Evolutionary conservation across 78 protist genomes (phyloP).

Genomic region (Dictyostelium firmibasis): DNA sequence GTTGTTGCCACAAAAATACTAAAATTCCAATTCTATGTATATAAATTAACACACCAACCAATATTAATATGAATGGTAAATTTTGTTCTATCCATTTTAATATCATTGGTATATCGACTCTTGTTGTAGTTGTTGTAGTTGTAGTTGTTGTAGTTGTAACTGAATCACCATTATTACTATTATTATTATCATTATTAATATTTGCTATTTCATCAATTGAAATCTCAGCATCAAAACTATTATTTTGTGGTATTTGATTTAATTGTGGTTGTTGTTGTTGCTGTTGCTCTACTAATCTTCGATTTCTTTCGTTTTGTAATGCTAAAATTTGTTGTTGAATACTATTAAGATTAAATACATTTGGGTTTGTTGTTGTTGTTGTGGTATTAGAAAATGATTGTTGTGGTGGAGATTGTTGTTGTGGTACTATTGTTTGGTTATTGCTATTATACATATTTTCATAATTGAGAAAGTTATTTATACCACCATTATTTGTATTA

Average conservation of each 20-base stretch:
- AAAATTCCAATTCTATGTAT: constrained; percentile 49
- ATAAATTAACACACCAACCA: constrained; percentile 49
- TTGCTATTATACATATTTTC: not conserved
- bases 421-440: not conserved
- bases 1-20: constrained; percentile 55
- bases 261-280: not conserved
- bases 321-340: constrained; percentile 16
- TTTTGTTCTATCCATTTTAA: constrained; percentile 62
- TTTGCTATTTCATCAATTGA: not conserved
- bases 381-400: not conserved
- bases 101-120: constrained; percentile 52
- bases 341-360: not conserved
- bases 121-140: constrained; percentile 8
- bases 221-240: not conserved
- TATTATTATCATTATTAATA: not conserved
- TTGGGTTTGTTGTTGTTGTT: not conserved
- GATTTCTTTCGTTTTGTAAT: not conserved
- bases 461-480: not conserved
- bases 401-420: not conserved
- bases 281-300: not conserved
- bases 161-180: not conserved
- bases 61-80: constrained; percentile 43
- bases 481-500: no score
- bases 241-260: not conserved
- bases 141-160: constrained; percentile 29